Percentiles rank a stretch among this genome's conserved stretches.
phyloP scores from a whole-genome alignment of 2,329 filamentous ascomycete species.

The Beauveria bassiana region DNA sequence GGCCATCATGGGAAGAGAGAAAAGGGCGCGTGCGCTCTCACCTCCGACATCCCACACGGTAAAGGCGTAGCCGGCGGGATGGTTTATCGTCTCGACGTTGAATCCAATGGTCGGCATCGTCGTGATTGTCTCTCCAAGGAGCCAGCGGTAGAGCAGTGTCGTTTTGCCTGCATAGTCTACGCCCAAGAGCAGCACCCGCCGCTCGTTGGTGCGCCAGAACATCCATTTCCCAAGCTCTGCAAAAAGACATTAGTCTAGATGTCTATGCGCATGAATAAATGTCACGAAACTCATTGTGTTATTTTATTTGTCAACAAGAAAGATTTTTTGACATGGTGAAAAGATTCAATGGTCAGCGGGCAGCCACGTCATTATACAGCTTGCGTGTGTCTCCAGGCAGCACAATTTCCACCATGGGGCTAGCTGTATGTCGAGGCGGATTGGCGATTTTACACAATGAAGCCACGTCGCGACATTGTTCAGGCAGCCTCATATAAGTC shows the following conservation, averaged over 20 bases:
- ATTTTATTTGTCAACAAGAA: not conserved
- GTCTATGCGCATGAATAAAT: too few relatives aligned
- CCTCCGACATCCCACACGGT: constrained; percentile 24
- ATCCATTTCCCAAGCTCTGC: constrained; percentile 1
- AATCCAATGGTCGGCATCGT: constrained; percentile 94
- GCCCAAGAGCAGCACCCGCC: constrained; percentile 1
- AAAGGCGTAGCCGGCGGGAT: constrained; percentile 15
- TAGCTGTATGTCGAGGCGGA: too few relatives aligned
- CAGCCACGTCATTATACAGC: too few relatives aligned
- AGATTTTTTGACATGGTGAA: too few relatives aligned
- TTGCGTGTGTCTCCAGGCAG: not conserved
- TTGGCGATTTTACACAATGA: too few relatives aligned
- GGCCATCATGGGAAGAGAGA: not conserved
- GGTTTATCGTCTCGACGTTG: constrained; percentile 73
- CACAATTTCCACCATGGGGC: not conserved
- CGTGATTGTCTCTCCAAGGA: constrained; percentile 86
- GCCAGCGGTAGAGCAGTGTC: constrained; percentile 70
- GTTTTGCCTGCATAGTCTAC: constrained; percentile 54
- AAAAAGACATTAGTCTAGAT: not conserved
- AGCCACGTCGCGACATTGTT: too few relatives aligned
- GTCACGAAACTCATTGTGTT: not conserved
- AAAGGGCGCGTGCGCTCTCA: constrained; percentile 6
- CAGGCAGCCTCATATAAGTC: too few relatives aligned
- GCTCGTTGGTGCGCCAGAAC: not conserved
- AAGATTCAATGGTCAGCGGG: too few relatives aligned